Evolutionary conservation across 257 asterid species (phyloP).

Genomic region (Craterostigma plantagineum): DNA sequence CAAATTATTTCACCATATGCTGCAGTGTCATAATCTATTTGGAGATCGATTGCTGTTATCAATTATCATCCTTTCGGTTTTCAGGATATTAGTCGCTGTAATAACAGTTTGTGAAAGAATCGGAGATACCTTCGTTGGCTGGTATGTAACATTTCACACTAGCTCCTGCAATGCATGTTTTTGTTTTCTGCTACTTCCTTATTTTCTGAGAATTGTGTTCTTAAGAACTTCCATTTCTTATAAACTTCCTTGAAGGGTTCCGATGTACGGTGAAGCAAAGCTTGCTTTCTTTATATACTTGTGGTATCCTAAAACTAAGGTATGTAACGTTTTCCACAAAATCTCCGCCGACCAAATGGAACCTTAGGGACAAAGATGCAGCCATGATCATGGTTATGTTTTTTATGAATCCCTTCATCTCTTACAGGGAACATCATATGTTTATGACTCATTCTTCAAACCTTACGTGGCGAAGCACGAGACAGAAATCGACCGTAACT

Average conservation of each 20-base stretch:
- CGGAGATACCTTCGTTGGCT: too few relatives aligned
- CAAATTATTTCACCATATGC: neutral
- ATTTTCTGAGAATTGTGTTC: too few relatives aligned
- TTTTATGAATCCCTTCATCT: constrained; percentile 1
- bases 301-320: constrained; percentile 7
- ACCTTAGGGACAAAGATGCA: too few relatives aligned
- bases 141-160: too few relatives aligned
- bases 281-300: constrained; percentile 1
- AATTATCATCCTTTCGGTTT: too few relatives aligned
- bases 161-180: too few relatives aligned
- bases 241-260: neutral
- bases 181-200: neutral
- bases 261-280: constrained; percentile 6
- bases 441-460: constrained; percentile 73
- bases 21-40: neutral
- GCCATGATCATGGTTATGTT: too few relatives aligned
- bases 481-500: constrained; percentile 67
- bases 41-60: neutral
- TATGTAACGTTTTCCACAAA: neutral
- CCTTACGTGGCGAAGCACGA: constrained; percentile 79
- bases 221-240: too few relatives aligned
- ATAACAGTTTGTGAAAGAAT: neutral
- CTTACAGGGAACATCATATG: constrained; percentile 76
- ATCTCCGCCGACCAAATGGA: too few relatives aligned
- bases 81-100: constrained; percentile 4